Evolutionary conservation across 2,329 filamentous ascomycete species (phyloP).

Genomic region (Aspergillus ruber): DNA sequence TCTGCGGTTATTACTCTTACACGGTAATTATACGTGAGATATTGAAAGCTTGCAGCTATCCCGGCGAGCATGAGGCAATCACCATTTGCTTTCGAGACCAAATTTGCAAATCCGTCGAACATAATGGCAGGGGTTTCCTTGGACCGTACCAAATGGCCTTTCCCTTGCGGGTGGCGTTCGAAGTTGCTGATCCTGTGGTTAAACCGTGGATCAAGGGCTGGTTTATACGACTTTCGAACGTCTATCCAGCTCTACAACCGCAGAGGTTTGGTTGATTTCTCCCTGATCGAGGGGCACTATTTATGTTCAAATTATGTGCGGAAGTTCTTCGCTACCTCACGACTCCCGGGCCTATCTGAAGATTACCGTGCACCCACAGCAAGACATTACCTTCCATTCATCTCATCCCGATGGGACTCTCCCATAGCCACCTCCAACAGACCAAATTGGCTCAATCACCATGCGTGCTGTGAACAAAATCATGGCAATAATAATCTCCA

Average conservation of each 20-base stretch:
- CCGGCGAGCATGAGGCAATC: slow-evolving; percentile 18
- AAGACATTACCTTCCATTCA: no score
- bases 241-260: slow-evolving; percentile 18
- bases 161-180: slow-evolving; percentile 18
- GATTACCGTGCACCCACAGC: no score
- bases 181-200: slow-evolving; percentile 18
- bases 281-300: background rate
- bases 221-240: slow-evolving; percentile 16
- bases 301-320: background rate
- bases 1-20: slow-evolving; percentile 21
- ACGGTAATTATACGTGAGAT: slow-evolving; percentile 22
- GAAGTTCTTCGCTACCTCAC: background rate
- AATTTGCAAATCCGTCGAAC: slow-evolving; percentile 27
- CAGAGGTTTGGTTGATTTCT: slow-evolving; percentile 7
- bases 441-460: slow-evolving; percentile 16
- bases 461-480: slow-evolving; percentile 15
- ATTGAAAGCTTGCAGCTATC: slow-evolving; percentile 14
- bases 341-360: background rate
- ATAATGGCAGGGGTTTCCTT: slow-evolving; percentile 15
- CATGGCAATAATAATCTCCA: slow-evolving; percentile 18
- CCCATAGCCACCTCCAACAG: background rate
- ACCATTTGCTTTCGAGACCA: slow-evolving; percentile 20
- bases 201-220: slow-evolving; percentile 19
- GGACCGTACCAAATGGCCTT: slow-evolving; percentile 24
- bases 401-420: no score